Evolutionary conservation across 495 filamentous ascomycete genomes (phyloP).

Genomic region (Thermochaetoides thermophila): DNA sequence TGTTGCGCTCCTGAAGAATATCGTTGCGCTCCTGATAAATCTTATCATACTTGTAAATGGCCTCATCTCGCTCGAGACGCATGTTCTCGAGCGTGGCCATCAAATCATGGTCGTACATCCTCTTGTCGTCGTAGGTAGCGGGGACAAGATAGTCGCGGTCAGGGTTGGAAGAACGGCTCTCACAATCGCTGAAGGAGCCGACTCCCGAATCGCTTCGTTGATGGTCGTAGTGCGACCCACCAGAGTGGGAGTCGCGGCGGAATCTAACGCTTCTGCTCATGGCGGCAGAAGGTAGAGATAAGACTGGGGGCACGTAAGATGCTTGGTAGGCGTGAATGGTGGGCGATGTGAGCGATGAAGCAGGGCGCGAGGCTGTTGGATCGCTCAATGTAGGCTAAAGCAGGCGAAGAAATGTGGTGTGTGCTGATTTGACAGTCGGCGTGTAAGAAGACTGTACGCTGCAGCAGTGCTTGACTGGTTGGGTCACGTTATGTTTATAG

Average conservation of each 20-base stretch:
- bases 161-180: conserved; percentile 14
- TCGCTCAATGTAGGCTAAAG: conserved; percentile 15
- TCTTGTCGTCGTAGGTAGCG: conserved; percentile 13
- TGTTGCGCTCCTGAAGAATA: conserved; percentile 5
- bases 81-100: too few species aligned
- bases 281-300: conserved; percentile 7
- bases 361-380: background rate
- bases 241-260: conserved; percentile 16
- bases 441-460: conserved; percentile 15
- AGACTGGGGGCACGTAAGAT: too few species aligned
- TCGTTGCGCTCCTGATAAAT: conserved; percentile 11
- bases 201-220: conserved; percentile 24
- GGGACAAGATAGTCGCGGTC: conserved; percentile 12
- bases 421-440: conserved; percentile 25
- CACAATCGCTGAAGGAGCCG: conserved; percentile 22
- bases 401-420: conserved; percentile 22
- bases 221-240: conserved; percentile 16
- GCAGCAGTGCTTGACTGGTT: conserved; percentile 23
- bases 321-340: too few species aligned
- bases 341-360: conserved; percentile 7
- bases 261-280: conserved; percentile 25
- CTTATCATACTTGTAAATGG: too few species aligned
- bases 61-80: too few species aligned
- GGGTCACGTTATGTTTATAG: too few species aligned
- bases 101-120: too few species aligned